Conservation (phyloP, 2,329 filamentous ascomycete genomes). For the Exophiala sp. region DNA sequence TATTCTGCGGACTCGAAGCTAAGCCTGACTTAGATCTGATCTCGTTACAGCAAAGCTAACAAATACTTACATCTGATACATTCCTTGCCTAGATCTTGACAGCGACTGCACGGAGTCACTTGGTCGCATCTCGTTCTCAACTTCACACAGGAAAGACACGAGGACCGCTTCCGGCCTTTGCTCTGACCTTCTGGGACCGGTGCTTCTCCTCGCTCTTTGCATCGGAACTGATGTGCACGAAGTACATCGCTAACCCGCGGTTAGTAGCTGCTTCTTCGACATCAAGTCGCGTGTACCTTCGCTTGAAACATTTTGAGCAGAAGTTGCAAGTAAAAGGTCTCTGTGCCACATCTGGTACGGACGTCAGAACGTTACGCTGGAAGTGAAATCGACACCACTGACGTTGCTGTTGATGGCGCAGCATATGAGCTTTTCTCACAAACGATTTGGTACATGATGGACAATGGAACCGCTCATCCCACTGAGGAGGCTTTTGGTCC, state of each 20-base stretch:
- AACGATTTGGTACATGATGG: slow-evolving; percentile 19
- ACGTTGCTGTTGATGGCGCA: slow-evolving; percentile 26
- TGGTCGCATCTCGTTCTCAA: slow-evolving; percentile 24
- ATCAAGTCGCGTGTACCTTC: slow-evolving; percentile 15
- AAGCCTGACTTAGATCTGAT: background rate
- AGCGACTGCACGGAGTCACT: slow-evolving; percentile 22
- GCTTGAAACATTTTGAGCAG: slow-evolving; percentile 26
- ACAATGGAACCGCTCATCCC: slow-evolving; percentile 18
- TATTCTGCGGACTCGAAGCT: slow-evolving; percentile 11
- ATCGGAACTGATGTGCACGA: slow-evolving; percentile 25
- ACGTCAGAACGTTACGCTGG: background rate
- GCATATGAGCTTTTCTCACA: slow-evolving; percentile 26
- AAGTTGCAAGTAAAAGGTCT: slow-evolving; percentile 24
- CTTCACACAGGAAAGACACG: slow-evolving; percentile 25
- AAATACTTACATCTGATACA: slow-evolving; percentile 21
- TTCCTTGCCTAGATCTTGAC: slow-evolving; percentile 24
- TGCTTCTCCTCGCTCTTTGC: slow-evolving; percentile 24
- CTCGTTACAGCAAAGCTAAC: slow-evolving; percentile 8
- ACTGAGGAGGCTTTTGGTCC: slow-evolving; percentile 14
- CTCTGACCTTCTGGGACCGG: slow-evolving; percentile 25
- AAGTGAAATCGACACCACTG: slow-evolving; percentile 2
- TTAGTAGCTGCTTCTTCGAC: slow-evolving; percentile 1
- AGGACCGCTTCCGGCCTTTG: slow-evolving; percentile 25
- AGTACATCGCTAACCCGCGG: slow-evolving; percentile 19
- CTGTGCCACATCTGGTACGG: slow-evolving; percentile 17